A percentile compares a stretch with the other conserved stretches of the same genome.
Conservation (phyloP, 2,329 filamentous ascomycete species). For the Mycosphaerelloides madeirae region DNA sequence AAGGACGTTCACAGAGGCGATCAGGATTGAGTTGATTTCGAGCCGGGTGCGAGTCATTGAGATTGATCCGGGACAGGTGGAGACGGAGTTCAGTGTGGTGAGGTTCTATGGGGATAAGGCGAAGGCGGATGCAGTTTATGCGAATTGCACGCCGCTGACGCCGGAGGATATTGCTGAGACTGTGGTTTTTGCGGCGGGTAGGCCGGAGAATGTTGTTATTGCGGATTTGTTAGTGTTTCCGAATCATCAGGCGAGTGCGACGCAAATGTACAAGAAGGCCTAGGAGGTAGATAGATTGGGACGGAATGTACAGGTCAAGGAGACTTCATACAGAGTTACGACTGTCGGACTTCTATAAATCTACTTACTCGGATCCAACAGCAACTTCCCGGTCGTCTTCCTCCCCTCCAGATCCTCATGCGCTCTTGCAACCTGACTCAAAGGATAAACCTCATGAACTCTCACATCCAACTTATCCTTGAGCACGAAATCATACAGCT, state of each 20-base stretch:
- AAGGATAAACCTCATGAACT: constrained; percentile 71
- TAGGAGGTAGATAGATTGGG: neutral
- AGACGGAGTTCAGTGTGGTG: constrained; percentile 89
- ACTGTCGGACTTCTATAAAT: neutral
- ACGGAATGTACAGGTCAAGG: neutral
- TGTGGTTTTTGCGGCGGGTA: constrained; percentile 76
- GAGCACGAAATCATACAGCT: constrained; percentile 68
- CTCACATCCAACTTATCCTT: constrained; percentile 65
- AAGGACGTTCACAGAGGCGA: constrained; percentile 73
- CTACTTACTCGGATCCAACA: constrained; percentile 57
- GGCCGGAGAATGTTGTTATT: constrained; percentile 84
- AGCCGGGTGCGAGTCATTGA: constrained; percentile 79
- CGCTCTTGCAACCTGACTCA: constrained; percentile 67
- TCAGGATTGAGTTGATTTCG: constrained; percentile 77
- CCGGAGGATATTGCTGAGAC: constrained; percentile 89
- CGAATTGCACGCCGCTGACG: constrained; percentile 77
- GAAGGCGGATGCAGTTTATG: constrained; percentile 87
- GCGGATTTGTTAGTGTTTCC: constrained; percentile 85
- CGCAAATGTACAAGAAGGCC: constrained; percentile 2
- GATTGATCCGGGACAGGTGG: constrained; percentile 86
- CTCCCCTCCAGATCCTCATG: constrained; percentile 76
- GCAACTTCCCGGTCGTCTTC: constrained; percentile 77
- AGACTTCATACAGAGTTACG: neutral
- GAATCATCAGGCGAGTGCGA: constrained; percentile 70
- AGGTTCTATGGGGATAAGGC: constrained; percentile 82